Evolutionary conservation across 192 early-diverging fungal species (phyloP).

Genomic region (Coemansia sp.): DNA sequence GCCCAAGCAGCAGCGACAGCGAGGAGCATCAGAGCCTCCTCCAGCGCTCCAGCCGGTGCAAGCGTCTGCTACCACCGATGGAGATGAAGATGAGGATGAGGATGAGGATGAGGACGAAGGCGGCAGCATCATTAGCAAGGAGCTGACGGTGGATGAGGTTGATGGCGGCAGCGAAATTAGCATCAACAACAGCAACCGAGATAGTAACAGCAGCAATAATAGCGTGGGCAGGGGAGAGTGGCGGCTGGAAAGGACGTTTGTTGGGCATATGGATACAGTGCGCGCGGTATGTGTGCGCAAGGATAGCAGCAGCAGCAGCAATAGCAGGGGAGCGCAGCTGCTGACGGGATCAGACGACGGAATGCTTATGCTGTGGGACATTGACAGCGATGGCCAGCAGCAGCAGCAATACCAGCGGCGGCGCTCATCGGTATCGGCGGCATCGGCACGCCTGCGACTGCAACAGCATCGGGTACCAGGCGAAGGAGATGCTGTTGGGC

Average conservation of each 20-base stretch:
- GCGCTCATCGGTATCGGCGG: background rate
- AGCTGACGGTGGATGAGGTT: conserved; percentile 35
- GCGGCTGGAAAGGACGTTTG: conserved; percentile 18
- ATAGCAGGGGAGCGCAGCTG: conserved; percentile 10
- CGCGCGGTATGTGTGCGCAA: conserved; percentile 18
- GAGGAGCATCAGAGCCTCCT: conserved; percentile 1
- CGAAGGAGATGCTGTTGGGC: background rate
- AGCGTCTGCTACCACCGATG: background rate
- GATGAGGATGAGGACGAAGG: too few relatives aligned
- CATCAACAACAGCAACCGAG: background rate
- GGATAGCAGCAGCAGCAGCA: background rate
- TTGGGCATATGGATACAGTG: conserved; percentile 45
- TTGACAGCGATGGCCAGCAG: conserved; percentile 16
- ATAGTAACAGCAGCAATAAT: background rate
- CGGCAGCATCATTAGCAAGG: background rate
- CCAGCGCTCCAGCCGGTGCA: background rate
- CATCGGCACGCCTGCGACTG: background rate
- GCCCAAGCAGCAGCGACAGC: conserved; percentile 26
- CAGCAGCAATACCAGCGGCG: background rate
- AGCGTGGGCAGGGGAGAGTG: conserved; percentile 3
- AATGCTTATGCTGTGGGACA: conserved; percentile 44
- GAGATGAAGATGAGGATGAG: too few relatives aligned
- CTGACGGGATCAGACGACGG: conserved; percentile 46
- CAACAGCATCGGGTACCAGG: background rate
- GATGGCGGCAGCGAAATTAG: background rate